These are phyloP conservation scores for Microbotryum violaceum DNA, from an alignment of 1,284 basidiomycete species.

Conservation along the genomic window DNA sequence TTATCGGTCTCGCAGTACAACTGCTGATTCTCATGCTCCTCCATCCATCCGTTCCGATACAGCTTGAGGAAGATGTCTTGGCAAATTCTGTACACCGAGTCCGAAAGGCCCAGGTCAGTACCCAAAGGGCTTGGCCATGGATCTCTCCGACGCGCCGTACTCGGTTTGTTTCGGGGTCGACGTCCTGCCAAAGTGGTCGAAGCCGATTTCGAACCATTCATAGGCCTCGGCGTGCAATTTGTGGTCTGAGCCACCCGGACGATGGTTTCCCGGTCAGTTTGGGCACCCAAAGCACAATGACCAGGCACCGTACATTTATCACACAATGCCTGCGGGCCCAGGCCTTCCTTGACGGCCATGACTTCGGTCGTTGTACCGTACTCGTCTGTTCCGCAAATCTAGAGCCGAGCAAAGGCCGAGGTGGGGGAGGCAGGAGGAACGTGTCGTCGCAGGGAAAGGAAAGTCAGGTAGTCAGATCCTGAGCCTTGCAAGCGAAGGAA, in stretches of 20 bases:
- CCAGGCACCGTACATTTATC: conserved; percentile 22
- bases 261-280: no score
- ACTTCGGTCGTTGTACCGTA: conserved; percentile 99
- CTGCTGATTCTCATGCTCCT: conserved; percentile 78
- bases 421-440: not conserved
- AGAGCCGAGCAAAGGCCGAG: conserved; percentile 44
- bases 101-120: not conserved
- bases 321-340: conserved; percentile 68
- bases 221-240: conserved; percentile 85
- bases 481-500: not conserved
- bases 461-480: not conserved
- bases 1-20: conserved; percentile 86
- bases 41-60: conserved; percentile 64
- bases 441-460: conserved; percentile 45
- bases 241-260: conserved; percentile 55
- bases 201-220: conserved; percentile 86
- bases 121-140: not conserved
- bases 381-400: conserved; percentile 97
- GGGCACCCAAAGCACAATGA: no score
- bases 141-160: conserved; percentile 45
- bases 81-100: conserved; percentile 56
- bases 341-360: conserved; percentile 86
- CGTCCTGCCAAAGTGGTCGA: conserved; percentile 94
- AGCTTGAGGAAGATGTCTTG: conserved; percentile 82
- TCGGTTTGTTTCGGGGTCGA: conserved; percentile 84